Percentiles rank a stretch among this genome's conserved stretches.
Conservation (phyloP, 2,329 filamentous ascomycete genomes). For the Lasiodiplodia sp. region DNA sequence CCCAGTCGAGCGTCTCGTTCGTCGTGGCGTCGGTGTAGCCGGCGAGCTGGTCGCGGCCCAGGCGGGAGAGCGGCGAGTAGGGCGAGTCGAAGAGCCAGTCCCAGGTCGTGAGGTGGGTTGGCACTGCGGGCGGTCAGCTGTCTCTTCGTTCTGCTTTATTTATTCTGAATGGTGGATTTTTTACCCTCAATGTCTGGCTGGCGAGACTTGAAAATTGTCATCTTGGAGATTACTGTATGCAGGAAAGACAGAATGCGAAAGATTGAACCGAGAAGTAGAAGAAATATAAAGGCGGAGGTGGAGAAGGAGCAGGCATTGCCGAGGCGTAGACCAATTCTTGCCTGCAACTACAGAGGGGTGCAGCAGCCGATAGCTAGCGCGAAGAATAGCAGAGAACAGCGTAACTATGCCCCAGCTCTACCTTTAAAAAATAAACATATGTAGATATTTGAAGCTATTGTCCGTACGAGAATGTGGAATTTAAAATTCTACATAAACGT, state of each 20-base stretch:
- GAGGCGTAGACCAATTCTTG: background rate
- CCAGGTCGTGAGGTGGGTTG: constrained; percentile 64
- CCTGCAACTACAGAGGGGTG: background rate
- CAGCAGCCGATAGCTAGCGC: too few species aligned
- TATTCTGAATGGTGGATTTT: background rate
- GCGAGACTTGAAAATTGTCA: constrained; percentile 52
- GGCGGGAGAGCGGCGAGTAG: constrained; percentile 57
- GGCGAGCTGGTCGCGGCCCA: constrained; percentile 51
- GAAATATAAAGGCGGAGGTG: background rate
- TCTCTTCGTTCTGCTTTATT: background rate
- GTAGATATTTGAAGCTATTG: too few species aligned
- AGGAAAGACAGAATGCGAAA: background rate
- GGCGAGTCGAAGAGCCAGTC: constrained; percentile 67
- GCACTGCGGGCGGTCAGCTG: constrained; percentile 50
- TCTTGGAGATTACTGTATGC: constrained; percentile 31
- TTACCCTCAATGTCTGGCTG: constrained; percentile 53
- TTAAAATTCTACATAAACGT: too few species aligned
- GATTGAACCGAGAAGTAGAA: background rate
- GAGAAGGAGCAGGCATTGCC: constrained; percentile 9
- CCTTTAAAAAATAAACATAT: too few species aligned
- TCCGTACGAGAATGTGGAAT: too few species aligned
- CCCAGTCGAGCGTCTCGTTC: constrained; percentile 64
- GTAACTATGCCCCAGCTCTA: too few species aligned
- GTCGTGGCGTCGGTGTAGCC: constrained; percentile 67
- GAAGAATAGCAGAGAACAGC: too few species aligned